Percentiles rank a stretch among this genome's conserved stretches.
Conservation (phyloP, 23 red algal genomes). For the Chondrus crispus region DNA sequence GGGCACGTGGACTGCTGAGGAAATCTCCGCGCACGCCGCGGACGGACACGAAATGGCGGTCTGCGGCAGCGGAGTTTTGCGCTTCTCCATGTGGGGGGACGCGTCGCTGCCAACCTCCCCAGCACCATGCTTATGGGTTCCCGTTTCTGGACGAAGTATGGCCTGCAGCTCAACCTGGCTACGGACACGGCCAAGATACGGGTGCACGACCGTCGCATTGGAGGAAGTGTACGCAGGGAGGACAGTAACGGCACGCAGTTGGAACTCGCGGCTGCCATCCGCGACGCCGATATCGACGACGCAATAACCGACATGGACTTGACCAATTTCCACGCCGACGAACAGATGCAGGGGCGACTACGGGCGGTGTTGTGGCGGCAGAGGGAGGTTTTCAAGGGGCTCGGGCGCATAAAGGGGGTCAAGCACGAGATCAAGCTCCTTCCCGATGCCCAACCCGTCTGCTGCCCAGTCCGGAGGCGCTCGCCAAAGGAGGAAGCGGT, state of each 20-base stretch:
- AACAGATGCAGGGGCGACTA: not conserved
- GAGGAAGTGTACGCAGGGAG: not conserved
- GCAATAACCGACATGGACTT: not conserved
- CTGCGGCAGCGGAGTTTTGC: not conserved
- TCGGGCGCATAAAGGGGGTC: not conserved
- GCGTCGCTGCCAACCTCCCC: no score
- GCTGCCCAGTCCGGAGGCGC: not conserved
- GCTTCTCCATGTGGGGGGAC: not conserved
- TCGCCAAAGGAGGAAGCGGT: conserved; percentile 1
- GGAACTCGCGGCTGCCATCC: not conserved
- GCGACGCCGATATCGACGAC: not conserved
- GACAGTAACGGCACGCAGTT: no score
- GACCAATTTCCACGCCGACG: not conserved
- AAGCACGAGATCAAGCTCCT: not conserved
- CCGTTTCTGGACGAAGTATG: not conserved
- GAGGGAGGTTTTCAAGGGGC: conserved; percentile 6
- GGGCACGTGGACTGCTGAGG: not conserved
- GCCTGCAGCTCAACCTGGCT: not conserved
- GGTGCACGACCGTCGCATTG: no score
- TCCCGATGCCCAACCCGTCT: not conserved
- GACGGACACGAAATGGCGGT: not conserved
- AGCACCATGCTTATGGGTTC: not conserved
- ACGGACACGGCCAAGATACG: not conserved
- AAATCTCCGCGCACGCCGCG: not conserved
- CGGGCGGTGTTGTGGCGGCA: not conserved